Percentiles rank a stretch among this genome's conserved stretches.
phyloP scores from a whole-genome alignment of 768 basidiomycete species.

The Termitomyces sp. region DNA sequence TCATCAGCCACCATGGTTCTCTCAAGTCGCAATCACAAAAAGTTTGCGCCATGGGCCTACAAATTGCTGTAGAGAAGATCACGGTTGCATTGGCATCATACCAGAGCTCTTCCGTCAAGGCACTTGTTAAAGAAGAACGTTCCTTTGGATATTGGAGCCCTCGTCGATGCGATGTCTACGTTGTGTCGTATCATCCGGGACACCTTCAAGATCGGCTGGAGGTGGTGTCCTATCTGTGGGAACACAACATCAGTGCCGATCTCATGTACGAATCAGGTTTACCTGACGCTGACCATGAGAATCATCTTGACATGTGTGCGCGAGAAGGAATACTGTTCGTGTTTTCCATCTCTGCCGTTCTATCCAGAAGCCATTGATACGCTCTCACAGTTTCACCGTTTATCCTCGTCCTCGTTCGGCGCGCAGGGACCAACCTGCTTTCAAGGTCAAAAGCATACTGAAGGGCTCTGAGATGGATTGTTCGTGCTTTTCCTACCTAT shows the following conservation, averaged over 20 bases:
- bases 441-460: conserved; percentile 82
- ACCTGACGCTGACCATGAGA: conserved; percentile 60
- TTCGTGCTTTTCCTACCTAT: conserved; percentile 28
- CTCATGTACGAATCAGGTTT: conserved; percentile 83
- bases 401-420: conserved; percentile 51
- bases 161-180: conserved; percentile 84
- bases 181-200: conserved; percentile 76
- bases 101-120: conserved; percentile 67
- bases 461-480: conserved; percentile 76
- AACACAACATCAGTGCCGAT: conserved; percentile 80
- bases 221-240: conserved; percentile 75
- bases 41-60: conserved; percentile 69
- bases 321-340: conserved; percentile 79
- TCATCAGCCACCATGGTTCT: conserved; percentile 61
- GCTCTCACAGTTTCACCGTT: conserved; percentile 36
- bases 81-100: conserved; percentile 64
- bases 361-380: background rate
- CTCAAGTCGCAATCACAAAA: conserved; percentile 52
- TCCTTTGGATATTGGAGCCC: conserved; percentile 91
- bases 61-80: conserved; percentile 80
- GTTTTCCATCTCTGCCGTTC: conserved; percentile 20
- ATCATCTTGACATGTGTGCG: conserved; percentile 63
- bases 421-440: conserved; percentile 62
- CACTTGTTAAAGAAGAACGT: conserved; percentile 71
- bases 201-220: conserved; percentile 77